Evolutionary conservation across 1,139 yeast genomes (phyloP).

Genomic region (Arxiozyma slooffiae): DNA sequence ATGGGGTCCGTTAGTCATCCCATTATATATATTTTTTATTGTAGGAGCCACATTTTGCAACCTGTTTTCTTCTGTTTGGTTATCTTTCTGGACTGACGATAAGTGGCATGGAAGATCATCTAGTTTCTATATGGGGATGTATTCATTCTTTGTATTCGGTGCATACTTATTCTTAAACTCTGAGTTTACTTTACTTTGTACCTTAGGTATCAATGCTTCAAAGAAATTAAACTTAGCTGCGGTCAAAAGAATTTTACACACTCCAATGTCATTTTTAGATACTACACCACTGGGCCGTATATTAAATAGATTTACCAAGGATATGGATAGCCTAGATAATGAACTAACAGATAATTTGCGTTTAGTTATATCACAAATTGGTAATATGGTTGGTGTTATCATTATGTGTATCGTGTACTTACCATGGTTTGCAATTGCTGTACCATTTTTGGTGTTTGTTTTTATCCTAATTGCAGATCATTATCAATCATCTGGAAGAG

Average conservation of each 20-base stretch:
- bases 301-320: conserved; percentile 67
- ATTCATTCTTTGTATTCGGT: conserved; percentile 44
- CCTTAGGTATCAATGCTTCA: conserved; percentile 41
- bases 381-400: conserved; percentile 52
- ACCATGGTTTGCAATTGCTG: conserved; percentile 69
- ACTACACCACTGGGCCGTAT: conserved; percentile 65
- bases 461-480: conserved; percentile 46
- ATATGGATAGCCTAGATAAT: conserved; percentile 74
- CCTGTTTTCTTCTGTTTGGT: conserved; percentile 69
- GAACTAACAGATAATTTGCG: conserved; percentile 55
- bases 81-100: conserved; percentile 68
- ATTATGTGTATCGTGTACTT: conserved; percentile 61
- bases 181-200: conserved; percentile 48
- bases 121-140: conserved; percentile 61
- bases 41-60: conserved; percentile 44
- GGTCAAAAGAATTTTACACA: conserved; percentile 53
- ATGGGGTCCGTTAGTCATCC: conserved; percentile 40
- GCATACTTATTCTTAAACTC: conserved; percentile 42
- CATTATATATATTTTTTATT: conserved; percentile 36
- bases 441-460: conserved; percentile 43
- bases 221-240: conserved; percentile 42
- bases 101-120: conserved; percentile 42
- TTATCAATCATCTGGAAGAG: conserved; percentile 74
- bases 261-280: conserved; percentile 63
- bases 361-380: conserved; percentile 41